Conservation (phyloP, 1,284 basidiomycete genomes). For the Irpex rosettiformis region DNA sequence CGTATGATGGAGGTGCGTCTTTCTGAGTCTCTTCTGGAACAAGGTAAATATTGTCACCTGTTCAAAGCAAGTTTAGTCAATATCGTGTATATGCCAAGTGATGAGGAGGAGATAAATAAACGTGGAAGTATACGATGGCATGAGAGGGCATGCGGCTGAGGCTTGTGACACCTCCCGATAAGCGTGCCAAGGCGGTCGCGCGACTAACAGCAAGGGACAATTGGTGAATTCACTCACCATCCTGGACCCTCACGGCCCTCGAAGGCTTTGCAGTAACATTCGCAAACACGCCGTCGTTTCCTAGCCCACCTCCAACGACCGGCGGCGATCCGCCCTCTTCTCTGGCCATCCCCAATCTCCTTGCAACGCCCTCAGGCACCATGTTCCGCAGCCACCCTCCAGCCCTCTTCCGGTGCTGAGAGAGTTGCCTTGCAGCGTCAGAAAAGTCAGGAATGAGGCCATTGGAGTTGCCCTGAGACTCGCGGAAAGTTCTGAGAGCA, state of each 20-base stretch:
- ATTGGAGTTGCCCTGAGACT: slow-evolving; percentile 69
- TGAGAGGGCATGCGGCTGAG: background rate
- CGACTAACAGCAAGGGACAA: background rate
- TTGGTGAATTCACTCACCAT: slow-evolving; percentile 58
- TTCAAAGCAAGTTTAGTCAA: background rate
- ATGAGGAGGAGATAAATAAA: background rate
- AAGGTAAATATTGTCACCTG: slow-evolving; percentile 70
- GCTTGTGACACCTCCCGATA: background rate
- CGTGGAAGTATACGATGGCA: background rate
- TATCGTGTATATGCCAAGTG: background rate
- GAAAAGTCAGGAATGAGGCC: slow-evolving; percentile 61
- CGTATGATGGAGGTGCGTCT: slow-evolving; percentile 87
- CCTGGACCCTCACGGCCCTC: slow-evolving; percentile 51
- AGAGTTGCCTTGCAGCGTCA: slow-evolving; percentile 28
- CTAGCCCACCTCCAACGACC: slow-evolving; percentile 69
- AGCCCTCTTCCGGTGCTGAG: slow-evolving; percentile 27
- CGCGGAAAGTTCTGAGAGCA: slow-evolving; percentile 3
- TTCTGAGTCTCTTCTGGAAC: slow-evolving; percentile 80
- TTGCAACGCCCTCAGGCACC: slow-evolving; percentile 46
- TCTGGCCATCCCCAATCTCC: slow-evolving; percentile 43
- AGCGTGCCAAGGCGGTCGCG: background rate
- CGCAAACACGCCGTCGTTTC: slow-evolving; percentile 93
- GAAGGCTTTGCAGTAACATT: slow-evolving; percentile 94
- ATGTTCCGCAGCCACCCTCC: slow-evolving; percentile 57
- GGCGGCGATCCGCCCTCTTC: slow-evolving; percentile 36